phyloP scores from a whole-genome alignment of 2,329 filamentous ascomycete species.

The Chaetoscypha palmicola region DNA sequence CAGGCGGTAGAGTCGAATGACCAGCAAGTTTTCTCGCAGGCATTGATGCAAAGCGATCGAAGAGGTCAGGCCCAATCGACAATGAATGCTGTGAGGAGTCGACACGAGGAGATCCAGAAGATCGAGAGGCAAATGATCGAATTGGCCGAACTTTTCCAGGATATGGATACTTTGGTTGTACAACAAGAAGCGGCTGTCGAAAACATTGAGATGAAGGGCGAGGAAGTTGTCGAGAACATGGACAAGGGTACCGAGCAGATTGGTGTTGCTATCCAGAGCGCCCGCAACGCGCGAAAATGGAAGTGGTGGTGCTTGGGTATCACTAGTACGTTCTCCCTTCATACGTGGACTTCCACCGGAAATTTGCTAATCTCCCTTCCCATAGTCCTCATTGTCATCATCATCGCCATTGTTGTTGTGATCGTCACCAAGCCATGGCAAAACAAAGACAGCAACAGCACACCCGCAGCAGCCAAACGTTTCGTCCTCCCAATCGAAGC shows the following conservation, averaged over 20 bases:
- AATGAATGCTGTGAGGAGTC: constrained; percentile 70
- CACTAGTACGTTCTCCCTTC: constrained; percentile 37
- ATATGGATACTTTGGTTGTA: constrained; percentile 78
- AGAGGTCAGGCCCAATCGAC: constrained; percentile 75
- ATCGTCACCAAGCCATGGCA: constrained; percentile 41
- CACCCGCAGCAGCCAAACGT: constrained; percentile 16
- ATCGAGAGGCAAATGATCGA: constrained; percentile 88
- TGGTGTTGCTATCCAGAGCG: constrained; percentile 72
- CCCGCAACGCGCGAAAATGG: constrained; percentile 60
- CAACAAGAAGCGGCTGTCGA: constrained; percentile 77
- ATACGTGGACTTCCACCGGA: constrained; percentile 1
- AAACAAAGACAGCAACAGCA: constrained; percentile 12
- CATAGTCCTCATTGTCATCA: constrained; percentile 37
- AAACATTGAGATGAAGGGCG: constrained; percentile 79
- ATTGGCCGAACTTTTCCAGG: constrained; percentile 78
- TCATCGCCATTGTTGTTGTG: constrained; percentile 44
- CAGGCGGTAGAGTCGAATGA: constrained; percentile 66
- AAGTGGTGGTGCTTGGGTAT: constrained; percentile 95
- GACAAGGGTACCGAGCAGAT: constrained; percentile 81
- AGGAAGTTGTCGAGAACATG: constrained; percentile 78
- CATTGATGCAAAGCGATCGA: constrained; percentile 73
- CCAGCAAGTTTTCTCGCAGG: constrained; percentile 80
- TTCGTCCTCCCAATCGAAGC: constrained; percentile 14
- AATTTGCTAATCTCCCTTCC: constrained; percentile 9
- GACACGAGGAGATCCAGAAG: constrained; percentile 82